Base-by-base conservation (phyloP, 1,284 basidiomycete species). In the Boletellus sp. region DNA sequence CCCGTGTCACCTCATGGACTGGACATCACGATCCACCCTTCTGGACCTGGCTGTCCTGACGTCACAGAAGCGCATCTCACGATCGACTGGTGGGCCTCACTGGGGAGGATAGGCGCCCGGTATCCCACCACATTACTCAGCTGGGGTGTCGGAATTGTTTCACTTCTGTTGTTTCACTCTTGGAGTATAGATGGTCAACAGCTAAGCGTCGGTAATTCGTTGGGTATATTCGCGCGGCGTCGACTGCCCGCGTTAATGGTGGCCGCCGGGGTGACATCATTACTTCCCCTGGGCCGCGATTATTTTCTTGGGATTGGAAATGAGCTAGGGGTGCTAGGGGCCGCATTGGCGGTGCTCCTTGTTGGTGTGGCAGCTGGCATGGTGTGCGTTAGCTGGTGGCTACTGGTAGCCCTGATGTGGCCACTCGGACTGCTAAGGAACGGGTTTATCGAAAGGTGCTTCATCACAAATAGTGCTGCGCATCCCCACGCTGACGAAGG, bases 91-190 rank as follows among this genome's bases (percentile, higher is more conserved):
- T 70, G 72, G 61, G 72, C 77, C n/a, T 84, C 81, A 2, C 49
- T 87, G 8, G 87, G 87, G 5, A 75, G 89, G 39, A 77, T 78
- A 63, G 78, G 81, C 3, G 69, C 80, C 10, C 73, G 92, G n/a
- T 91, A 90, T 63, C 78, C 84, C 41, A 82, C 79, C 25, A 82
- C 81, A 1, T 58, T 84, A 0, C 64, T 84, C 2, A 76, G 77
- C 21, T 94, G 91, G 88, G 70, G 79, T 1, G 65, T 84, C 2
- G 90, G 82, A 1, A 72, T 89, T 45, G 74, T 80, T 0, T 72
- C 77, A 1, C 52, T 84, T 8, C 50, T 84, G 0, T 50, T 87
- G 21, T 82, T 77, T 51, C 62, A 73, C 22, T 73, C 73, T 1
- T 82, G 79, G 77, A 52, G 68, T 5, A 14, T 40, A 8, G 49